Base-by-base conservation (phyloP, 345 rosid species). In the Microcos paniculata region DNA sequence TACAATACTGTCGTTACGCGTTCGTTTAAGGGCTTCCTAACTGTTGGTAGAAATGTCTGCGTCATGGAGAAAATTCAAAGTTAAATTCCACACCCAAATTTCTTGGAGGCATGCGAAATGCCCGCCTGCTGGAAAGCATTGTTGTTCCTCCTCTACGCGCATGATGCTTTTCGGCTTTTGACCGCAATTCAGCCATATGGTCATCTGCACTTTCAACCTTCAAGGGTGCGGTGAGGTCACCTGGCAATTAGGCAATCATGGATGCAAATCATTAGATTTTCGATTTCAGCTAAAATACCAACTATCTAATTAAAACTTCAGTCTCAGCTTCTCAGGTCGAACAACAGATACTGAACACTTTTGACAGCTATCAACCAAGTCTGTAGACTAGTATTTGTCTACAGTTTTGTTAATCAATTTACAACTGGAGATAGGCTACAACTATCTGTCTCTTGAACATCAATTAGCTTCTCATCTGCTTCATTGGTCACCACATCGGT, bases 381-480 rank as follows among this genome's bases (percentile, higher is more conserved):
- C 15, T 12, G 57, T 11, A 70, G 46, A 14, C 16, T 42, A 51
- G 31, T 13, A 43, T 24, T 19, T 4, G 57, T 49, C 68, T 31
- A 11, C 18, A 10, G 0, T n/a, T 49, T 57, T 30, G 0, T 33
- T 53, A 3, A 8, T 26, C 56, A 15, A 43, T 57, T 73, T 72
- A 57, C 62, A 59, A 4, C 31, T 21, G 40, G 53, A 30, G 67
- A 12, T 40, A 15, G 53, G 55, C 1, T 23, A 57, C 28, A 0
- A 35, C 21, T 35, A 61, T 73, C 73, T 42, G 31, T 31, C 24
- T n/a, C 35, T 40, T 24, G 30, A 42, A 56, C 46, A 63, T 64
- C 55, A 38, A 48, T 46, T 19, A 61, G 19, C 74, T 49, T 62
- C 75, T 70, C 49, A 6, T 31, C 62, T 59, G 61, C 38, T 33